Evolutionary conservation across 78 protist species (phyloP).

Genomic region (Monosiga brevicollis): DNA sequence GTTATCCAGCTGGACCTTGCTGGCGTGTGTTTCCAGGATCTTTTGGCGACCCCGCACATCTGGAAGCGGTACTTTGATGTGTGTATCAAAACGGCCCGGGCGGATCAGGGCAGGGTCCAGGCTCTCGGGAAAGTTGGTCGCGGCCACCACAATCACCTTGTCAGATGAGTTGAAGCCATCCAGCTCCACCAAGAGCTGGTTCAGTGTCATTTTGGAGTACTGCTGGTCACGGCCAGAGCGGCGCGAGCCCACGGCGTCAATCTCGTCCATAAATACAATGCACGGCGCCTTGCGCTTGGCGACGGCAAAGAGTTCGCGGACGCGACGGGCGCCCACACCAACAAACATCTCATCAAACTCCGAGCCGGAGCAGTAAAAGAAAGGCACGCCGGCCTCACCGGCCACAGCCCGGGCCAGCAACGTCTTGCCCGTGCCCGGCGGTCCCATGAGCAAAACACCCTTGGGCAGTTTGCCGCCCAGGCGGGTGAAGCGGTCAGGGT

Average conservation of each 20-base stretch:
- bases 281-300: slow-evolving; percentile 72
- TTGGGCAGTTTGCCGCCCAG: slow-evolving; percentile 87
- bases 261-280: slow-evolving; percentile 89
- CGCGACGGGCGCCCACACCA: slow-evolving; percentile 90
- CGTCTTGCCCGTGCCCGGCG: slow-evolving; percentile 94
- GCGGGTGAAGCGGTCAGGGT: slow-evolving; percentile 61
- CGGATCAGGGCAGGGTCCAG: slow-evolving; percentile 80
- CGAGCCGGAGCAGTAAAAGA: slow-evolving; percentile 66
- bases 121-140: slow-evolving; percentile 82
- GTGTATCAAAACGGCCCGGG: slow-evolving; percentile 86
- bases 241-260: slow-evolving; percentile 83
- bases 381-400: slow-evolving; percentile 83
- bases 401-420: slow-evolving; percentile 89
- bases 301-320: slow-evolving; percentile 72
- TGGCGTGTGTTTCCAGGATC: slow-evolving; percentile 20
- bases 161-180: slow-evolving; percentile 50
- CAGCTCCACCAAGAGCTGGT: slow-evolving; percentile 74
- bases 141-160: slow-evolving; percentile 84
- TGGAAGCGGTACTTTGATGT: slow-evolving; percentile 62
- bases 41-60: slow-evolving; percentile 55
- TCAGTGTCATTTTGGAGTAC: slow-evolving; percentile 57
- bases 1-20: neutral
- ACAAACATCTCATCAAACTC: slow-evolving; percentile 89
- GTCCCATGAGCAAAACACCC: slow-evolving; percentile 76
- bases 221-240: slow-evolving; percentile 45